These are phyloP conservation scores for Verticillium zaregamsianum DNA, from an alignment of 2,329 filamentous ascomycete species.

Conservation along the genomic window DNA sequence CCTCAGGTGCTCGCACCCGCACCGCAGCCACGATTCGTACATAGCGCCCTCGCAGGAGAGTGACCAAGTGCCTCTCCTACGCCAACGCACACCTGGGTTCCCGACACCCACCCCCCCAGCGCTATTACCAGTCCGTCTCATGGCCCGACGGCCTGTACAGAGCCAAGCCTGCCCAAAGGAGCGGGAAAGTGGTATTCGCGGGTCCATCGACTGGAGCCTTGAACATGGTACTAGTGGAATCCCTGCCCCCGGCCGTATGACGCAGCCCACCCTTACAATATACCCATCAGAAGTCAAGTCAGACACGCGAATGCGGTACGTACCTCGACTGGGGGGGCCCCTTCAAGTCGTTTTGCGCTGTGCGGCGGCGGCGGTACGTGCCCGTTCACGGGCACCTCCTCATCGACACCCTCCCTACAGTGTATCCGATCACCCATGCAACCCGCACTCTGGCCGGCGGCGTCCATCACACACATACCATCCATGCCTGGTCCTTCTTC, in stretches of 20 bases:
- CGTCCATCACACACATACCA: conserved; percentile 15
- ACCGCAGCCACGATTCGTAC: not conserved
- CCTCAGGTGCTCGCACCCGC: not conserved
- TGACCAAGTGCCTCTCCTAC: not conserved
- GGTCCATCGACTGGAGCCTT: conserved; percentile 6
- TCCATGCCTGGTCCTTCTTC: not conserved
- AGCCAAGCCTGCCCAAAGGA: conserved; percentile 4
- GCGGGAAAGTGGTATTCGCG: conserved; percentile 8
- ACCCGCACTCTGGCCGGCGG: conserved; percentile 25
- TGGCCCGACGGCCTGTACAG: not conserved
- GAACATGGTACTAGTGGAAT: conserved; percentile 24
- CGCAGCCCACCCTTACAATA: conserved; percentile 13
- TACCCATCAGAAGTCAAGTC: not conserved
- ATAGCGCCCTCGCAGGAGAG: not conserved
- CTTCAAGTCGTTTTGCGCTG: not conserved
- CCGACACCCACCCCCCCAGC: not conserved
- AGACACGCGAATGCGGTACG: conserved; percentile 10
- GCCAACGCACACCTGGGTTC: not conserved
- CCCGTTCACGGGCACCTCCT: conserved; percentile 7
- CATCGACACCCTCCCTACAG: conserved; percentile 13
- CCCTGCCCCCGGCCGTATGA: conserved; percentile 24
- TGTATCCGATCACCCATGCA: conserved; percentile 18
- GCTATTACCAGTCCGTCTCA: conserved; percentile 8
- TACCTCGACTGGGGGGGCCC: conserved; percentile 3
- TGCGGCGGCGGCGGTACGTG: conserved; percentile 2